These are phyloP conservation scores for Cercospora janseana DNA, from an alignment of 2,329 filamentous ascomycete species.

Conservation along the genomic window DNA sequence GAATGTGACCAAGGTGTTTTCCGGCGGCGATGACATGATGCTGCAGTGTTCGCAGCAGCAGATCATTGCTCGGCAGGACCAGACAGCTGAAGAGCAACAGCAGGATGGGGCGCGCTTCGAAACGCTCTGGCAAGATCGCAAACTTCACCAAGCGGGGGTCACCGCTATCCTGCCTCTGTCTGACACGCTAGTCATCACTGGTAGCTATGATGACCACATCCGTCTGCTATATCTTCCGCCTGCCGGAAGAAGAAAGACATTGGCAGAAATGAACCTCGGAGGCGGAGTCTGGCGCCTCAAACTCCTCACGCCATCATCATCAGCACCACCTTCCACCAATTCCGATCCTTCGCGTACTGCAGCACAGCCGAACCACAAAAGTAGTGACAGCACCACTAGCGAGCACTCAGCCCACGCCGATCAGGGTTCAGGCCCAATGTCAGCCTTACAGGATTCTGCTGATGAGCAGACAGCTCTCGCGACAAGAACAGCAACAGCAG, in stretches of 20 bases:
- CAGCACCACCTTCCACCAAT: not conserved
- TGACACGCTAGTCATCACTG: slow-evolving; percentile 68
- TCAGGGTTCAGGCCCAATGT: slow-evolving; percentile 2
- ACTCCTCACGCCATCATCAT: slow-evolving; percentile 45
- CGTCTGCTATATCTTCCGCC: slow-evolving; percentile 58
- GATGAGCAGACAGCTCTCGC: no score
- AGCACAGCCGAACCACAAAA: slow-evolving; percentile 6
- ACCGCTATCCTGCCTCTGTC: slow-evolving; percentile 77
- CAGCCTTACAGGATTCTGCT: slow-evolving; percentile 13
- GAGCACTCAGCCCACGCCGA: slow-evolving; percentile 1
- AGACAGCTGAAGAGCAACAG: not conserved
- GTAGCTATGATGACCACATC: slow-evolving; percentile 86
- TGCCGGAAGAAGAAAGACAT: slow-evolving; percentile 48
- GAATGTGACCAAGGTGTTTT: slow-evolving; percentile 48
- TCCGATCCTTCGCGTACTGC: no score
- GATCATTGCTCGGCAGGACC: not conserved
- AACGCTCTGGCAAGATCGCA: slow-evolving; percentile 50
- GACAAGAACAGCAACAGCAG: slow-evolving; percentile 14
- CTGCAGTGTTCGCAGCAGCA: slow-evolving; percentile 41
- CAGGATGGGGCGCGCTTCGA: not conserved
- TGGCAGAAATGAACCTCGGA: slow-evolving; percentile 64
- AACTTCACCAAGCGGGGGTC: slow-evolving; percentile 75
- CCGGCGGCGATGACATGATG: slow-evolving; percentile 74
- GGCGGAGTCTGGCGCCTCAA: slow-evolving; percentile 89
- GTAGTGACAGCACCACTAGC: not conserved